Percentiles rank a stretch among this genome's conserved stretches.
Conservation (phyloP, 2,329 filamentous ascomycete species). For the Penicillium frequentans region DNA sequence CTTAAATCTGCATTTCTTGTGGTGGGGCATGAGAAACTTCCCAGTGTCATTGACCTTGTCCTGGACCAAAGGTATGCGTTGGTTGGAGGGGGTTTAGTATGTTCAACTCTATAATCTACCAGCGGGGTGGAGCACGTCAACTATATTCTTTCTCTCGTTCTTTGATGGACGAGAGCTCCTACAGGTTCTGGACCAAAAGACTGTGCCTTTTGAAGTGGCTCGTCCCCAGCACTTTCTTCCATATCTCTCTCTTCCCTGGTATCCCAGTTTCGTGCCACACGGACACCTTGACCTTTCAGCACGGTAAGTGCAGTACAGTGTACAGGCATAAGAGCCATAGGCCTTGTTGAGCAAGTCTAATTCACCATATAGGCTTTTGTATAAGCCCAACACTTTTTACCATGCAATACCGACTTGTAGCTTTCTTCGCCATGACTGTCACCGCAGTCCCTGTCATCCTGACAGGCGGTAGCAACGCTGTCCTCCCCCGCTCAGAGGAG, state of each 20-base stretch:
- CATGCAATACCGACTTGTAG: constrained; percentile 9
- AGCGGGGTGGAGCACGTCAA: constrained; percentile 4
- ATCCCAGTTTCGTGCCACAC: background rate
- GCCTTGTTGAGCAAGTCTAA: background rate
- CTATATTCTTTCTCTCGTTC: background rate
- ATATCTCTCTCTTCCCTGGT: background rate
- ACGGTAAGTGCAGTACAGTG: background rate
- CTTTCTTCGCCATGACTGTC: constrained; percentile 4
- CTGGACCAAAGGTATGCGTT: background rate
- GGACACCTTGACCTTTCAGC: background rate
- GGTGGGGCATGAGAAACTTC: background rate
- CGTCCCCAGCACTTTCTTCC: background rate
- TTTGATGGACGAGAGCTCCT: background rate
- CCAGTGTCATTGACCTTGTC: constrained; percentile 4
- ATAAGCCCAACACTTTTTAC: background rate
- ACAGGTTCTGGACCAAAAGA: background rate
- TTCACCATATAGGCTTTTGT: background rate
- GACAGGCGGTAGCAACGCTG: background rate
- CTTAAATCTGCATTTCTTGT: background rate
- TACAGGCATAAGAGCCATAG: too few relatives aligned
- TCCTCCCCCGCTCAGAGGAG: constrained; percentile 1
- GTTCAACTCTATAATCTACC: background rate
- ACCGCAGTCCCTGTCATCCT: constrained; percentile 7
- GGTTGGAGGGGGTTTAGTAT: background rate
- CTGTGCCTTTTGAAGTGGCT: background rate